Conservation (phyloP, 2,329 filamentous ascomycete species). For the Diaporthe vaccinii region DNA sequence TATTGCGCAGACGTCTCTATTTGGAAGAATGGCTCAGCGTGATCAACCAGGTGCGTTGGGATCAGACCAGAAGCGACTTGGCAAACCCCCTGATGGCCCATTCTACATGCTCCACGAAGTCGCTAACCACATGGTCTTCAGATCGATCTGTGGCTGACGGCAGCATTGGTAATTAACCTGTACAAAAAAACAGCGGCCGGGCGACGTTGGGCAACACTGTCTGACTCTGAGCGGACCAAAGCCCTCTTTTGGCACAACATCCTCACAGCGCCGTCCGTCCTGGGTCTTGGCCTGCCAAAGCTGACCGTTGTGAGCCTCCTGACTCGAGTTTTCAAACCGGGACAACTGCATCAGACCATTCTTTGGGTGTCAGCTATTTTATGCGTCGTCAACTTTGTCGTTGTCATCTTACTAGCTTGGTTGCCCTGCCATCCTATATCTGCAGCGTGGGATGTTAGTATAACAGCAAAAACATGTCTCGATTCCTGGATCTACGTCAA, state of each 20-base stretch:
- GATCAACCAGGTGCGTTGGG: constrained; percentile 21
- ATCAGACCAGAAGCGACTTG: neutral
- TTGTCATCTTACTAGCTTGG: neutral
- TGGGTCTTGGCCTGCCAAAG: constrained; percentile 3
- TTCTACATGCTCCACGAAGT: neutral
- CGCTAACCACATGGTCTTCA: neutral
- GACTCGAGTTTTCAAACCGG: constrained; percentile 8
- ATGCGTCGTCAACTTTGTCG: constrained; percentile 14
- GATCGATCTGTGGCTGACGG: constrained; percentile 15
- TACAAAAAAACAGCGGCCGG: neutral
- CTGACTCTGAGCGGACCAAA: neutral
- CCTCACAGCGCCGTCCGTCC: neutral
- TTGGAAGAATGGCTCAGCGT: constrained; percentile 17
- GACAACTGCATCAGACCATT: neutral
- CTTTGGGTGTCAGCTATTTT: neutral
- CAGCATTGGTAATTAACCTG: constrained; percentile 5
- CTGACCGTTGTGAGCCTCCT: constrained; percentile 20
- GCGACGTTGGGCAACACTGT: neutral
- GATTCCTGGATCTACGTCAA: constrained; percentile 10
- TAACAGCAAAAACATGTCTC: neutral
- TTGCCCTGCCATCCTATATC: neutral
- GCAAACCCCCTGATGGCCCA: neutral
- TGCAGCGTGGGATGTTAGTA: neutral
- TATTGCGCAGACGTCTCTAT: neutral
- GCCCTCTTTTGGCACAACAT: constrained; percentile 6